These are phyloP conservation scores for Botryotinia globosa DNA, from an alignment of 2,329 filamentous ascomycete genomes.

Conservation along the genomic window DNA sequence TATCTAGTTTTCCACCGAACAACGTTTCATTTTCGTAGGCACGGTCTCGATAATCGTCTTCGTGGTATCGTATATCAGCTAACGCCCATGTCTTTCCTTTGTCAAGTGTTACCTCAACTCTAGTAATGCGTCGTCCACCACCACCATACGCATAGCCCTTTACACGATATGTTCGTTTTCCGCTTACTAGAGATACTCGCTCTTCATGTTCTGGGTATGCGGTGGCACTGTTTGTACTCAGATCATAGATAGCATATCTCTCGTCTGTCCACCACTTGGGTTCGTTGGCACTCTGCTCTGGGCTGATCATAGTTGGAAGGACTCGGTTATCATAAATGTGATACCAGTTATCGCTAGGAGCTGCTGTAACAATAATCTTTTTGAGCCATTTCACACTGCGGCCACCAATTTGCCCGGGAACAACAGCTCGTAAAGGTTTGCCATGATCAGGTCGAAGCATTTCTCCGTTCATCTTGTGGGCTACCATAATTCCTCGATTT, in stretches of 20 bases:
- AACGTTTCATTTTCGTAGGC: constrained; percentile 57
- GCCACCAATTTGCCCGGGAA: constrained; percentile 89
- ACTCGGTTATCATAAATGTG: constrained; percentile 93
- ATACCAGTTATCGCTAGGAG: constrained; percentile 89
- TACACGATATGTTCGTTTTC: constrained; percentile 57
- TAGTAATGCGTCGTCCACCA: constrained; percentile 77
- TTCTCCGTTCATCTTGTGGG: constrained; percentile 89
- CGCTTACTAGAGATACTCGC: constrained; percentile 50
- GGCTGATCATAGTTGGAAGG: constrained; percentile 79
- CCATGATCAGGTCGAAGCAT: constrained; percentile 79
- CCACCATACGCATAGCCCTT: constrained; percentile 87
- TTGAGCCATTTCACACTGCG: constrained; percentile 93
- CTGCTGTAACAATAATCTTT: constrained; percentile 71
- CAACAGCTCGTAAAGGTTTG: constrained; percentile 75
- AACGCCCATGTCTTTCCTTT: constrained; percentile 78
- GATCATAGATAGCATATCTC: constrained; percentile 87
- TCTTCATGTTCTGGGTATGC: constrained; percentile 80
- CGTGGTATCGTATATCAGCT: constrained; percentile 75
- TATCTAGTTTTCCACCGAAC: constrained; percentile 74
- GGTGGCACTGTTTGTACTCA: constrained; percentile 81
- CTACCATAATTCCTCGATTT: constrained; percentile 80
- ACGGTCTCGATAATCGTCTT: constrained; percentile 74
- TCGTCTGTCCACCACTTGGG: constrained; percentile 83
- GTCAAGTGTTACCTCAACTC: constrained; percentile 80
- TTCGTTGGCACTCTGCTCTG: constrained; percentile 73